These are phyloP conservation scores for Debaryomyces tyrocola DNA, from an alignment of 805 yeast species.

Conservation along the genomic window DNA sequence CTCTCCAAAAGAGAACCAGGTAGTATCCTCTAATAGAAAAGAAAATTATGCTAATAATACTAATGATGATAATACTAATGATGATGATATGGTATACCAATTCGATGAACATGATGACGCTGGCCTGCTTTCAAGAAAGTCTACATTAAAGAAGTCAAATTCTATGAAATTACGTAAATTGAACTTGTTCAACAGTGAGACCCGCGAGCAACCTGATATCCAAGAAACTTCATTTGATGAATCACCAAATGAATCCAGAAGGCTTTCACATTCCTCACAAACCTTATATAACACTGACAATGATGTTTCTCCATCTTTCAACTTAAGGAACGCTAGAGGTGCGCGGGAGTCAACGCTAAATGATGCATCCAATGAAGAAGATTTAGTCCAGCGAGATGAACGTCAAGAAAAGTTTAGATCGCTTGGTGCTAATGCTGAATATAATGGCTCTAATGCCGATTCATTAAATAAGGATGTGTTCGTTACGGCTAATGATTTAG, in stretches of 20 bases:
- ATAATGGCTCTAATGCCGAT: slow-evolving; percentile 10
- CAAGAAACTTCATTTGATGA: background rate
- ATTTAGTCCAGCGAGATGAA: slow-evolving; percentile 8
- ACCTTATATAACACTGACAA: background rate
- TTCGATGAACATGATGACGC: slow-evolving; percentile 30
- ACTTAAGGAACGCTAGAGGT: slow-evolving; percentile 6
- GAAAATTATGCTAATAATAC: slow-evolving; percentile 8
- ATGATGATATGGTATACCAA: slow-evolving; percentile 30
- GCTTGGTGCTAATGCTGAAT: slow-evolving; percentile 14
- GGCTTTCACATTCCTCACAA: background rate
- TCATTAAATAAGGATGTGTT: slow-evolving; percentile 18
- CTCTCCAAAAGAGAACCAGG: background rate
- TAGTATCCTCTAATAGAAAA: background rate
- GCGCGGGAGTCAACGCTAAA: slow-evolving; percentile 13
- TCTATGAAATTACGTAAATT: slow-evolving; percentile 43
- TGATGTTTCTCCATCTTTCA: slow-evolving; percentile 16
- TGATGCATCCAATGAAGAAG: slow-evolving; percentile 9
- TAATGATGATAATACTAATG: slow-evolving; percentile 12
- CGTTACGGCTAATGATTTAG: slow-evolving; percentile 22
- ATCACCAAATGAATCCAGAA: background rate
- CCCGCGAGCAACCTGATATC: slow-evolving; percentile 1
- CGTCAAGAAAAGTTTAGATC: slow-evolving; percentile 14
- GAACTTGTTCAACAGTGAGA: slow-evolving; percentile 30
- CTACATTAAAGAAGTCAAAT: slow-evolving; percentile 39
- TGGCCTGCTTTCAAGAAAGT: slow-evolving; percentile 32